Evolutionary conservation across 1,139 yeast genomes (phyloP).

Genomic region (Debaryomyces fabryi): DNA sequence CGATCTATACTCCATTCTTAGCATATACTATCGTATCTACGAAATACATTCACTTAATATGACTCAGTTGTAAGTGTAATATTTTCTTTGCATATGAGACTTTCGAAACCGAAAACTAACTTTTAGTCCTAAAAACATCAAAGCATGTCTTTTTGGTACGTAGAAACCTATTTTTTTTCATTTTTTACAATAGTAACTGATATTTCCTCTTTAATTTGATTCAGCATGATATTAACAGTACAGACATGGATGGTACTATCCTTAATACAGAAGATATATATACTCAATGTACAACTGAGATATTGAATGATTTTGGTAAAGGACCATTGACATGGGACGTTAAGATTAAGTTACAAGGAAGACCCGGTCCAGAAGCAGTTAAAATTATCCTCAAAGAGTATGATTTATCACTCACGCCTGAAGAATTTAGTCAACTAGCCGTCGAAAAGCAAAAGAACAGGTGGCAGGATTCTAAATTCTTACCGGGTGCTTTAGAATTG

Average conservation of each 20-base stretch:
- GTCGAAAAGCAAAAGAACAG: constrained; percentile 54
- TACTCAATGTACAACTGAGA: constrained; percentile 70
- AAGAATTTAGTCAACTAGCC: constrained; percentile 57
- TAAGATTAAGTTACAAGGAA: constrained; percentile 83
- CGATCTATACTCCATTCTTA: not conserved
- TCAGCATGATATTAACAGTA: constrained; percentile 16
- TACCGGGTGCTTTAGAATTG: constrained; percentile 85
- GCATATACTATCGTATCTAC: not conserved
- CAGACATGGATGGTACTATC: constrained; percentile 92
- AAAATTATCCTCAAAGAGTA: constrained; percentile 66
- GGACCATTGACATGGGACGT: constrained; percentile 89
- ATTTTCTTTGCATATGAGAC: not conserved
- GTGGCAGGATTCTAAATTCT: constrained; percentile 67
- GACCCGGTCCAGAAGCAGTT: constrained; percentile 77
- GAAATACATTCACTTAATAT: not conserved
- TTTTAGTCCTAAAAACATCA: constrained; percentile 30
- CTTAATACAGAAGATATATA: constrained; percentile 90
- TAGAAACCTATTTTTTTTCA: constrained; percentile 13
- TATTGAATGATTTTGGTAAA: constrained; percentile 68
- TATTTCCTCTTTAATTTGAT: not conserved
- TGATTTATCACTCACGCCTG: constrained; percentile 65
- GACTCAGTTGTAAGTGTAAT: not conserved
- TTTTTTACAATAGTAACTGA: not conserved
- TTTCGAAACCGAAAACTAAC: constrained; percentile 4
- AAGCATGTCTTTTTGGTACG: constrained; percentile 86